phyloP scores from a whole-genome alignment of 1,284 basidiomycete species.

The Pascua guehoae region DNA sequence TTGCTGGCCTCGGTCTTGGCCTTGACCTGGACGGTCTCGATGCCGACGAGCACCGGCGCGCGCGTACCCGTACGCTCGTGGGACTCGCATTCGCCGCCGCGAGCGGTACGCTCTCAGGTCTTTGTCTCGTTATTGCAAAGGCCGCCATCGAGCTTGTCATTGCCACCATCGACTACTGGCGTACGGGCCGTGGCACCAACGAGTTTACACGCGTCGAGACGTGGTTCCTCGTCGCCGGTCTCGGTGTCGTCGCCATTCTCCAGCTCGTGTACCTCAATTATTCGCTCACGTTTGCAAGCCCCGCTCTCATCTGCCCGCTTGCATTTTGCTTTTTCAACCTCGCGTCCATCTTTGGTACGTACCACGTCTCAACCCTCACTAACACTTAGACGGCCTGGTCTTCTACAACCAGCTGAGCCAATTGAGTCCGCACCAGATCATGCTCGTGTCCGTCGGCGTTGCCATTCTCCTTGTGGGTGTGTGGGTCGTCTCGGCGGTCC shows the following conservation, averaged over 20 bases:
- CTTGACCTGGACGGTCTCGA: no score
- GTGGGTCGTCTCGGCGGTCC: conserved; percentile 67
- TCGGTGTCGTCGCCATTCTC: conserved; percentile 35
- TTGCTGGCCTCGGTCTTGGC: no score
- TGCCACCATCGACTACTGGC: conserved; percentile 60
- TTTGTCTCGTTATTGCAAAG: conserved; percentile 91
- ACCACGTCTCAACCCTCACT: conserved; percentile 8
- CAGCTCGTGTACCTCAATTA: conserved; percentile 90
- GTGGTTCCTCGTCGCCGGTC: conserved; percentile 41
- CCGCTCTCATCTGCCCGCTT: conserved; percentile 86
- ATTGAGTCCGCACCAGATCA: conserved; percentile 65
- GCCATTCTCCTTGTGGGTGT: conserved; percentile 78
- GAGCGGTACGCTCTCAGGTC: conserved; percentile 86
- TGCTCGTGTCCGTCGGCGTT: conserved; percentile 75
- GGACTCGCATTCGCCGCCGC: conserved; percentile 85
- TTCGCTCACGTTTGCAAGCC: conserved; percentile 74
- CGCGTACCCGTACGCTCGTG: conserved; percentile 62
- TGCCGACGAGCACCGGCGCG: no score
- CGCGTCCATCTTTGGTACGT: conserved; percentile 68
- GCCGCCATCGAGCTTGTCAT: conserved; percentile 86
- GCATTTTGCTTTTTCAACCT: conserved; percentile 96
- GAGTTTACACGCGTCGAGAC: conserved; percentile 64
- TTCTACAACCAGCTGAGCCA: conserved; percentile 86
- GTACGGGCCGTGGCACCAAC: conserved; percentile 60
- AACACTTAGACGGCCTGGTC: conserved; percentile 60